phyloP scores from a whole-genome alignment of 176 grass and related monocot genomes.

The Aegilops speltoides region DNA sequence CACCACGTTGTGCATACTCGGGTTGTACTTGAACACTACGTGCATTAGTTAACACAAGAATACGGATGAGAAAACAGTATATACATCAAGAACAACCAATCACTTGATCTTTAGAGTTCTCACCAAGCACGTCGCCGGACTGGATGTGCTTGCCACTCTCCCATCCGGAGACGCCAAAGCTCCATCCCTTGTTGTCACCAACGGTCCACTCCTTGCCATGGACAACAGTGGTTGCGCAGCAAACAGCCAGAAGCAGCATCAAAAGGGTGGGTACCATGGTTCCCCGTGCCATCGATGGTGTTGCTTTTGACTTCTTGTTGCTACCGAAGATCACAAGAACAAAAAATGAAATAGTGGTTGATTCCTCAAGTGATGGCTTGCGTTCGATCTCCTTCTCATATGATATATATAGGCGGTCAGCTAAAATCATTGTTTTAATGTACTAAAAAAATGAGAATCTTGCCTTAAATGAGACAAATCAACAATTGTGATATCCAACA shows the following conservation, averaged over 20 bases:
- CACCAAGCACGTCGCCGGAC: conserved; percentile 26
- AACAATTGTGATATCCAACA: background rate
- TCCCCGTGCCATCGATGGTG: background rate
- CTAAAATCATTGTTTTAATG: background rate
- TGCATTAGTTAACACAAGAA: background rate
- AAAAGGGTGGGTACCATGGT: background rate
- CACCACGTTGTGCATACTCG: background rate
- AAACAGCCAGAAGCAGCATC: background rate
- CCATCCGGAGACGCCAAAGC: conserved; percentile 8
- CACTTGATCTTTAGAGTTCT: background rate
- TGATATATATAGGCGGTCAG: background rate
- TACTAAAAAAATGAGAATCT: background rate
- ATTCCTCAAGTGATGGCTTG: background rate
- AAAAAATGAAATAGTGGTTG: background rate
- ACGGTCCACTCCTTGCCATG: background rate
- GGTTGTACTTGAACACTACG: conserved; percentile 8
- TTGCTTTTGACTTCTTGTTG: background rate
- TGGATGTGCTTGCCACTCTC: conserved; percentile 13
- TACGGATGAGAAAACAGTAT: background rate
- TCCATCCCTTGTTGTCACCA: conserved; percentile 20
- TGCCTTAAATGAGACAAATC: background rate
- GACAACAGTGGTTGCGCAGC: background rate
- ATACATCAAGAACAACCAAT: no score
- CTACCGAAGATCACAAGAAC: background rate
- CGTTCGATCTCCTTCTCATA: background rate